Conservation (phyloP, 139 green algal species). For the Coelastrella sp. region DNA sequence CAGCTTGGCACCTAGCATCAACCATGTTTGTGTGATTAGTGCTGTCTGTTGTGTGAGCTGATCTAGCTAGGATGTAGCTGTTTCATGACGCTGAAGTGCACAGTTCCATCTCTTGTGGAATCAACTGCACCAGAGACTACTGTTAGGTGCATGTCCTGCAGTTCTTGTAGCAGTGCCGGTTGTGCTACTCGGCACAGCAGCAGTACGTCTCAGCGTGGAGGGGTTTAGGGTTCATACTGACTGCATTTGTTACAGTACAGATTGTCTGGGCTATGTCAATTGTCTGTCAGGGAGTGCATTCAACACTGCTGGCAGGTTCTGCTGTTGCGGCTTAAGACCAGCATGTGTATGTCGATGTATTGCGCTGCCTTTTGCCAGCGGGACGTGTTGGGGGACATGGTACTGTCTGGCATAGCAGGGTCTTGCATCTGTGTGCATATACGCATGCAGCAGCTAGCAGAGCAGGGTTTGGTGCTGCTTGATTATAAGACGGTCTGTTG, state of each 20-base stretch:
- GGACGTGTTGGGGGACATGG: background rate
- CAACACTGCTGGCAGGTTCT: background rate
- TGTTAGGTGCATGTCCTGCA: background rate
- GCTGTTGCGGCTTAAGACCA: background rate
- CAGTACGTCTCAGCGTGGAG: no score
- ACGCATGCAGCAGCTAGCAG: background rate
- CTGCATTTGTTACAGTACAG: no score
- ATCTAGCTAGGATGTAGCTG: background rate
- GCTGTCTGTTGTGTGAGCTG: background rate
- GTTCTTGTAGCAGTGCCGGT: background rate
- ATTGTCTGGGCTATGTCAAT: no score
- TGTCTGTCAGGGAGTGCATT: no score
- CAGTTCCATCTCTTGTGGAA: background rate
- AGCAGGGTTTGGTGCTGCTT: no score
- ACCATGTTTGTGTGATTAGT: background rate
- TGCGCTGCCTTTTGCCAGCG: background rate
- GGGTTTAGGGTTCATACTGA: no score
- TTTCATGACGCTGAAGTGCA: background rate
- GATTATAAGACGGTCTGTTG: no score
- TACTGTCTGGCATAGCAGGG: background rate
- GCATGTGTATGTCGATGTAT: background rate
- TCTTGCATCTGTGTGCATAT: background rate
- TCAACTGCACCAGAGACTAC: background rate
- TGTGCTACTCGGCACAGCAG: background rate
- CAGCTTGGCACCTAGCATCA: background rate